Evolutionary conservation across 2,329 filamentous ascomycete species (phyloP), one percentile per base, ranked within the genome.

Genomic region (Ambrosiella beaveri): DNA sequence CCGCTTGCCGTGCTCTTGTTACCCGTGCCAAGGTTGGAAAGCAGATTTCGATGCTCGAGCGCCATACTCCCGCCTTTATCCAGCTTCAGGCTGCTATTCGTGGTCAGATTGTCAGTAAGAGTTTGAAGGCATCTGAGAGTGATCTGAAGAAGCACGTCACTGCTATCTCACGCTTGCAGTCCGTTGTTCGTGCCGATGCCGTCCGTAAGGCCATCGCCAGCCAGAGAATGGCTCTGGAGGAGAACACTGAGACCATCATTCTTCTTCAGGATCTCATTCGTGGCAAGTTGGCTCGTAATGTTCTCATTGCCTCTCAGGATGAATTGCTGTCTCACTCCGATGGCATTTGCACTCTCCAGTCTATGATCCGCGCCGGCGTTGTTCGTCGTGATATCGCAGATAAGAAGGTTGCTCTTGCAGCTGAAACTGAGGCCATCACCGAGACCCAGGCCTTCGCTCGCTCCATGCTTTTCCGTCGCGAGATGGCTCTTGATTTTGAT

Each of bases 1-100:
- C 82, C 35, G 72, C 90, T 6, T 76, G 82, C 36, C 80, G 91
- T 61, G 90, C 88, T 0, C 86, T 94, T 77, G 75, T 95, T 62
- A 73, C 86, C 45, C 82, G 93, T 50, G 78, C 81, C 53, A 76
- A 84, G 27, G 76, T 97, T 52, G 88, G 85, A 17, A 78, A 81
- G 50, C 73, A 88, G 1, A 75, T 98, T 41, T 79, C 76, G 17
- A 81, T 90, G 63, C 76, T 97, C 1, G 88, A 95, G 13, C 19
- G 56, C 13, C 55, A 56, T 54, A n/a, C 37, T 1, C 53, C 57
- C 9, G 37, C 39, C 13, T 58, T 56, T 11, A 50, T 47, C 61
- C 71, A 73, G 52, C 73, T 88, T 49, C 85, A 89, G 70, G 80
- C 83, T 58, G 77, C 78, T 45, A 77, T 82, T 63, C 74, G 77